Evolutionary conservation across 23 red algal species (phyloP).

Genomic region (Gracilaria caudata): DNA sequence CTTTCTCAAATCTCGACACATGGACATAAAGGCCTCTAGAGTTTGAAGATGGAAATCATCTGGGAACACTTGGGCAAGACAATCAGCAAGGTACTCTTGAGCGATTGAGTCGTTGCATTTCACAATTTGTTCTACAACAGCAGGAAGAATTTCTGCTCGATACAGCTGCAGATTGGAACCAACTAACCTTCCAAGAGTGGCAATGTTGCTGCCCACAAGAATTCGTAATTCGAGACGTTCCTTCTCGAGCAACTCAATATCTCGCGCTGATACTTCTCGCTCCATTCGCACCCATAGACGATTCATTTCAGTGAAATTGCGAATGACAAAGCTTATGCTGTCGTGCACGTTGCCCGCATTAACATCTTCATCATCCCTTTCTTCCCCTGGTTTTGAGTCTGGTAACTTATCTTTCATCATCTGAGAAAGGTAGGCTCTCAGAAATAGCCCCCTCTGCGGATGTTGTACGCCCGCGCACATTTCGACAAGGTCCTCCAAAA

Average conservation of each 20-base stretch:
- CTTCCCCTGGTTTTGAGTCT: conserved; percentile 22
- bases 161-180: conserved; percentile 51
- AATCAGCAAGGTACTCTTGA: conserved; percentile 95
- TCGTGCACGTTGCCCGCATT: conserved; percentile 52
- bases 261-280: conserved; percentile 61
- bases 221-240: conserved; percentile 80
- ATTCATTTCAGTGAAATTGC: conserved; percentile 93
- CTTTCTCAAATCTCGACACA: conserved; percentile 60
- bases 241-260: conserved; percentile 49
- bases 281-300: conserved; percentile 90
- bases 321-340: conserved; percentile 79
- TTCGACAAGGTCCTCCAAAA: conserved; percentile 89
- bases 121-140: conserved; percentile 74
- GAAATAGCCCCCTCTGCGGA: conserved; percentile 82
- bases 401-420: conserved; percentile 82
- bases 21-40: conserved; percentile 68
- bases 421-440: conserved; percentile 84
- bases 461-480: conserved; percentile 95
- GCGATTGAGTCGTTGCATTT: conserved; percentile 79
- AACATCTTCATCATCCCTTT: conserved; percentile 44
- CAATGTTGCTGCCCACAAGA: conserved; percentile 88
- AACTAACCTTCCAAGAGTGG: conserved; percentile 66
- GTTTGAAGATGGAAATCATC: conserved; percentile 90
- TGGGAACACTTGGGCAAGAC: conserved; percentile 94
- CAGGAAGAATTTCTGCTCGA: conserved; percentile 71